Evolutionary conservation across 768 basidiomycete genomes (phyloP), one percentile per base, ranked within the genome.

Genomic region (Exsudoporus frostii): DNA sequence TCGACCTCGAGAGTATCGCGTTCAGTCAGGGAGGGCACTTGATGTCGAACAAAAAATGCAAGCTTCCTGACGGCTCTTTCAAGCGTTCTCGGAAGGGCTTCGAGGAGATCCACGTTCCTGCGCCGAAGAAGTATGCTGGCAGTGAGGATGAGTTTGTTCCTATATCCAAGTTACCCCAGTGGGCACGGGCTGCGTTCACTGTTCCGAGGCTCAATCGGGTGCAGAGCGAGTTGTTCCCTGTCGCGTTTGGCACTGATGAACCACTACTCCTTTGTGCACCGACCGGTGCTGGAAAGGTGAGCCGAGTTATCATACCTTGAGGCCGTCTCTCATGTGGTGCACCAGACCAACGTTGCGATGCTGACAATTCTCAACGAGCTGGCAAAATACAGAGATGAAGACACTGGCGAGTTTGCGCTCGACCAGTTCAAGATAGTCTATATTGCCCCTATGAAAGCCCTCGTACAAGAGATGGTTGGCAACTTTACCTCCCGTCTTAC

Each of bases 1-100:
- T 99, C 33, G 97, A 98, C 67, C 77, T 99, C 48, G 94, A 97
- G 63, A 82, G 83, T 54, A 89, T 98, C 87, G 87, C 91, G n/a
- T 99, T 99, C 73, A 84, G 85, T 42, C 94, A 98, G 63, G 97
- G 95, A 22, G 94, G 92, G 0, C 95, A 98, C 55, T 74, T 98
- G 55, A 99, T 98, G 96, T 92, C 92, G 15, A 98, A 98, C 76
- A 98, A 98, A 73, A 98, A 98, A 74, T 91, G 89, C 74, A 97
- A 95, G 68, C 84, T 98, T 4, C 97, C 97, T 0, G 93, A 97
- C 37, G 97, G 97, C 5, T 97, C 94, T 15, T 95, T 98, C 80
- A 98, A 98, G 74, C 88, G 96, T 42, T 82, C 90, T 17, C 86
- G 88, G 72, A 99, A 99, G 70, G 94, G 97, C 1, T 98, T 90